Conservation (phyloP, 495 filamentous ascomycete genomes). For the Darksidea phi region DNA sequence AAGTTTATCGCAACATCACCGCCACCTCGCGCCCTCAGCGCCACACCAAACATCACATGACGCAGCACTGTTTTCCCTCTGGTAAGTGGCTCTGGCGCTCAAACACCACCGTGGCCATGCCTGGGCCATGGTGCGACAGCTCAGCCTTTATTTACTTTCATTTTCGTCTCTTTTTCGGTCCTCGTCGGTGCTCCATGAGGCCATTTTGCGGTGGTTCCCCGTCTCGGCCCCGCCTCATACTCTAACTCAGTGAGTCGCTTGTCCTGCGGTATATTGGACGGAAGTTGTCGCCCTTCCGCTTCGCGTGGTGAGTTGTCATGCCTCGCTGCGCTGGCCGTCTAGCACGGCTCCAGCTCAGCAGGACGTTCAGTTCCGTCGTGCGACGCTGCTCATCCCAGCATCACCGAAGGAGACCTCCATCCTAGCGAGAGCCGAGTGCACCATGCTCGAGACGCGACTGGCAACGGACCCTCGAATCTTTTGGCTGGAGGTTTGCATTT, state of each 20-base stretch:
- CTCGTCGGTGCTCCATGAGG: neutral
- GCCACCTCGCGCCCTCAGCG: neutral
- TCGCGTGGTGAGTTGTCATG: neutral
- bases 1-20: neutral
- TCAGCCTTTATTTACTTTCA: neutral
- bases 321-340: neutral
- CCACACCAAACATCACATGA: neutral
- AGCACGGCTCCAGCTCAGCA: neutral
- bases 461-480: neutral
- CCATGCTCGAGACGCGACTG: neutral
- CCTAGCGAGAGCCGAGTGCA: neutral
- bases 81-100: neutral
- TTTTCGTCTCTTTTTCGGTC: neutral
- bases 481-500: neutral
- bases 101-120: neutral
- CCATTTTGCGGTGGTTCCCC: neutral
- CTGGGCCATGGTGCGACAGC: neutral
- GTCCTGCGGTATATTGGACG: neutral
- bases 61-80: too few species aligned
- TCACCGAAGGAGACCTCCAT: neutral
- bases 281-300: neutral
- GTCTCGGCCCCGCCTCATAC: neutral
- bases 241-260: neutral
- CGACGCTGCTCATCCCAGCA: neutral
- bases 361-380: neutral